These are phyloP conservation scores for Obelidium mucronatum DNA, from an alignment of 192 early-diverging fungal species.

Conservation along the genomic window DNA sequence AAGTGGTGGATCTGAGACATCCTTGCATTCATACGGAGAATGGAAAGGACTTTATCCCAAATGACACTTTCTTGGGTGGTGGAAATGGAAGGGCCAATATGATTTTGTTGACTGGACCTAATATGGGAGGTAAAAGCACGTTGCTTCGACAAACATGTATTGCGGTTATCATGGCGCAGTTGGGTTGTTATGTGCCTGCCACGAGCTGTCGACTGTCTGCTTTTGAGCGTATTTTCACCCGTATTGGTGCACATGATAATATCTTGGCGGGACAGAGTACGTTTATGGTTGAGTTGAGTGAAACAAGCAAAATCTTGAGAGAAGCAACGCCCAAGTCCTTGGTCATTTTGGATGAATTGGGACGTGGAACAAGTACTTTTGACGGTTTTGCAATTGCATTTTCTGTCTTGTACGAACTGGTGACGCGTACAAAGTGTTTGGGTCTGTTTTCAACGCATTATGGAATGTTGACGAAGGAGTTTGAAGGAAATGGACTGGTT, in stretches of 20 bases:
- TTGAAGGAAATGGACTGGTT: slow-evolving; percentile 72
- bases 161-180: slow-evolving; percentile 94
- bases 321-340: slow-evolving; percentile 90
- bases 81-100: slow-evolving; percentile 64
- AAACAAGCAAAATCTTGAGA: slow-evolving; percentile 90
- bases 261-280: slow-evolving; percentile 94
- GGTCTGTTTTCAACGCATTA: slow-evolving; percentile 98
- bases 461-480: slow-evolving; percentile 87
- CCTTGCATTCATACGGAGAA: slow-evolving; percentile 80
- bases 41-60: slow-evolving; percentile 88
- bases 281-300: slow-evolving; percentile 93
- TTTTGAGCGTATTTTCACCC: slow-evolving; percentile 95
- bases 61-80: slow-evolving; percentile 86
- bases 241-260: slow-evolving; percentile 97
- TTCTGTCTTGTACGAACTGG: slow-evolving; percentile 85
- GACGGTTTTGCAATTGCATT: slow-evolving; percentile 97
- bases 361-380: slow-evolving; percentile 95
- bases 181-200: slow-evolving; percentile 96
- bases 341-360: slow-evolving; percentile 97
- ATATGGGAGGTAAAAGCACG: slow-evolving; percentile 99
- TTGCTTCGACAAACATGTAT: slow-evolving; percentile 94
- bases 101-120: slow-evolving; percentile 96
- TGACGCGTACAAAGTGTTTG: slow-evolving; percentile 82
- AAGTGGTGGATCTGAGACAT: slow-evolving; percentile 91
- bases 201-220: slow-evolving; percentile 72